Base-by-base conservation (phyloP, 768 basidiomycete genomes). In the Tulasnella sp. region DNA sequence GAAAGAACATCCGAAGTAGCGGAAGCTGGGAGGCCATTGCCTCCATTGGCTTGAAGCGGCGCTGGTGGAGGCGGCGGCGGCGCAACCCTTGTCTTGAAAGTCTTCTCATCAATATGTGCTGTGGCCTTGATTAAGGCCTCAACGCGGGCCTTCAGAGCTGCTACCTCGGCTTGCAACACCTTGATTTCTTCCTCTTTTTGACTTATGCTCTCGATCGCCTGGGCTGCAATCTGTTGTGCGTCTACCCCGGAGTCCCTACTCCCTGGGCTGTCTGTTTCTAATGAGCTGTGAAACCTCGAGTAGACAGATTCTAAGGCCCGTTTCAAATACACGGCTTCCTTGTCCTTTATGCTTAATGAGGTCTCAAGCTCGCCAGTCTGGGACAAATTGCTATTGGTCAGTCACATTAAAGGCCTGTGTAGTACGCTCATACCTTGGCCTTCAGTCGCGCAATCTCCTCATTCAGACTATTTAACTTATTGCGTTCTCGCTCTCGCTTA, bases 221-320 rank as follows among this genome's bases (percentile, higher is more conserved):
- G 79, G n/a, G 75, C 77, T 0, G 83, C 88, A 63, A 94, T 84
- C 11, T 75, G 66, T 56, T 84, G 80, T 2, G 85, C 78, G 65
- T 90, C 86, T 50, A 84, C 68, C 51, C 81, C 80, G 0, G 75
- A 70, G 50, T 70, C 75, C 45, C 74, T 76, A 75, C 51, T 79
- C 77, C 47, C 76, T 72, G 24, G 67, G 67, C 65, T 84, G 81
- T 65, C 80, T 79, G 45, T 79, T 32, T 50, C 45, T 8, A 23
- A n/a, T 21, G 8, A 71, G 4, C 79, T 74, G 4, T 78, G 75
- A 68, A 93, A 85, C n/a, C 86, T 78, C 10, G 83, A 83, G 70
- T 89, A 89, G 3, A 94, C 85, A 5, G 87, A 85, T 69, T 92
- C 88, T 38, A 96, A 74, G n/a, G 89, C 86, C 13, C 85, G 83